Percentiles rank a stretch among this genome's conserved stretches.
phyloP scores from a whole-genome alignment of 306 rosid genomes.

The Malus fusca region DNA sequence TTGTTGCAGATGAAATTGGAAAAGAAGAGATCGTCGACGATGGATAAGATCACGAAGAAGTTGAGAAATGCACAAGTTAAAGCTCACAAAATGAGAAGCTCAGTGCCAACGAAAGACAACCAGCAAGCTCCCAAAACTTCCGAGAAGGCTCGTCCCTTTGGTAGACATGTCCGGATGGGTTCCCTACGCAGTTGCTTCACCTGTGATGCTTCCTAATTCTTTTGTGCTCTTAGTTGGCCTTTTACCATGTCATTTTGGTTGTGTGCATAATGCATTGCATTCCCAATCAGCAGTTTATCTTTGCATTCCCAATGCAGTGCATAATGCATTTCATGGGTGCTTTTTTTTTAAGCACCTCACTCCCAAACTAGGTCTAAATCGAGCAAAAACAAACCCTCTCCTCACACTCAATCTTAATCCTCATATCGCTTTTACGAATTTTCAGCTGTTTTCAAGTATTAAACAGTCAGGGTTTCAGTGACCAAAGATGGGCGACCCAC shows the following conservation, averaged over 20 bases:
- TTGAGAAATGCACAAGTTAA: slow-evolving; percentile 62
- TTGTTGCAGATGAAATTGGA: slow-evolving; percentile 73
- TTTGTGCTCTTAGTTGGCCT: neutral
- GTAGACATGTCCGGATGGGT: slow-evolving; percentile 16
- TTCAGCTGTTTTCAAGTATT: too few species aligned
- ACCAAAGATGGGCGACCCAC: too few species aligned
- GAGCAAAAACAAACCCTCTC: too few species aligned
- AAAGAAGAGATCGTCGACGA: slow-evolving; percentile 67
- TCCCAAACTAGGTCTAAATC: too few species aligned
- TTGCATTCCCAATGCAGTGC: too few species aligned
- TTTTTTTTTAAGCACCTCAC: too few species aligned
- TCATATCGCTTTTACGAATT: too few species aligned
- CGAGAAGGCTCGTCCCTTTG: neutral
- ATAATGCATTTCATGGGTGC: too few species aligned
- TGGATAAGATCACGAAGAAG: slow-evolving; percentile 73
- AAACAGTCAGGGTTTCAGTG: too few species aligned
- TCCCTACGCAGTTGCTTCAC: slow-evolving; percentile 20
- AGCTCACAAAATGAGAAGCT: slow-evolving; percentile 70
- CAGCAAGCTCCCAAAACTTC: slow-evolving; percentile 14
- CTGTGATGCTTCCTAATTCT: slow-evolving; percentile 21
- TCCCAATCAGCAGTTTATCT: neutral
- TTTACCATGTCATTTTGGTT: neutral
- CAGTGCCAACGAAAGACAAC: slow-evolving; percentile 9
- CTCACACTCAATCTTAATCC: too few species aligned
- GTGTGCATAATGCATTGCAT: too few species aligned